phyloP scores from a whole-genome alignment of 2,329 filamentous ascomycete species.

The Aureobasidium musti region DNA sequence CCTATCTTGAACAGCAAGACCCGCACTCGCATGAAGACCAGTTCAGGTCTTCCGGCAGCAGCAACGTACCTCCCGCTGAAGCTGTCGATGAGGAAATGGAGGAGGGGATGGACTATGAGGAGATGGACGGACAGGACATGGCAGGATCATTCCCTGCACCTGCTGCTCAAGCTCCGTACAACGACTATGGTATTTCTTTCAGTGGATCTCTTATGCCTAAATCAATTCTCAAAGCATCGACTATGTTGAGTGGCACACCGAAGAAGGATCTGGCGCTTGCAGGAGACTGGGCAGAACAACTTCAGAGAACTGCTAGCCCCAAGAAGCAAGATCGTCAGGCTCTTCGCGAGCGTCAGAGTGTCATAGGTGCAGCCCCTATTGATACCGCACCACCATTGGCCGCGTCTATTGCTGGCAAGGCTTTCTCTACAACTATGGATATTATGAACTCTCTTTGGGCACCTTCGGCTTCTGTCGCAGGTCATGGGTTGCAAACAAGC shows the following conservation, averaged over 20 bases:
- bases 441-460: conserved; percentile 94
- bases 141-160: conserved; percentile 81
- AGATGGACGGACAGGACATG: conserved; percentile 67
- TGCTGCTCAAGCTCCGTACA: conserved; percentile 43
- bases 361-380: conserved; percentile 46
- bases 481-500: conserved; percentile 53
- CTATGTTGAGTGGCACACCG: conserved; percentile 51
- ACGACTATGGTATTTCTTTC: conserved; percentile 25
- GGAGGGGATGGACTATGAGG: conserved; percentile 66
- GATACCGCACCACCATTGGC: conserved; percentile 36
- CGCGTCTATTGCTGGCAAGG: conserved; percentile 46
- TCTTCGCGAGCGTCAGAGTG: conserved; percentile 65
- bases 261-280: conserved; percentile 60
- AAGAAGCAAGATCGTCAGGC: conserved; percentile 84
- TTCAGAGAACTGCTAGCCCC: conserved; percentile 91
- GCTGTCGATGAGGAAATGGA: conserved; percentile 21
- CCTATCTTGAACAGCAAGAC: conserved; percentile 25
- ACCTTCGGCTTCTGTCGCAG: conserved; percentile 61
- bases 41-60: conserved; percentile 29
- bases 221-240: conserved; percentile 52
- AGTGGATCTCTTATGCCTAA: conserved; percentile 45
- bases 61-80: conserved; percentile 18
- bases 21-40: conserved; percentile 30
- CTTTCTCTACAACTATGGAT: conserved; percentile 87
- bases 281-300: conserved; percentile 90